These are phyloP conservation scores for Aquilaria yunnanensis DNA, from an alignment of 345 rosid genomes.

Conservation along the genomic window DNA sequence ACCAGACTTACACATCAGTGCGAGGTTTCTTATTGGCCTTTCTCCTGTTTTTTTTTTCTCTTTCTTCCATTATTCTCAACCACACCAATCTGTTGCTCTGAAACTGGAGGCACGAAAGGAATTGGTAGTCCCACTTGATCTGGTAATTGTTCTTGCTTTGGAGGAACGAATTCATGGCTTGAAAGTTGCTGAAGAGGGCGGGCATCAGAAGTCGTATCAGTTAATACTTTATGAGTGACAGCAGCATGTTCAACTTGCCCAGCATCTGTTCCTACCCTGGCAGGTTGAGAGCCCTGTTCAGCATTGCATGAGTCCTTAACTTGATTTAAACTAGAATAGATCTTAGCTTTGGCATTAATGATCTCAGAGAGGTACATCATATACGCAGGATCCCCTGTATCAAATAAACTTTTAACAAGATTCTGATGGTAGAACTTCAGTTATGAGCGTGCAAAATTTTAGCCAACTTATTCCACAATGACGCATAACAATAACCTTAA, in stretches of 20 bases:
- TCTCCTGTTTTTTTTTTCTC: conserved; percentile 18
- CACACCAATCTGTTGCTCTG: conserved; percentile 3
- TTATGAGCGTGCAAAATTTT: no score
- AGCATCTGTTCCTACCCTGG: neutral
- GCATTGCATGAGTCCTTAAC: conserved; percentile 12
- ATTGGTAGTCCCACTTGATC: conserved; percentile 2
- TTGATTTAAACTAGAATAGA: conserved; percentile 19
- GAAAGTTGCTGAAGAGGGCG: conserved; percentile 2
- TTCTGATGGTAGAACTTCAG: no score
- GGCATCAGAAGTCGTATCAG: conserved; percentile 1
- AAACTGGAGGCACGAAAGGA: conserved; percentile 11
- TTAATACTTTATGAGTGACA: conserved; percentile 2
- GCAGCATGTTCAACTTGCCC: conserved; percentile 3
- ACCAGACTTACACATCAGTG: neutral
- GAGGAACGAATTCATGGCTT: conserved; percentile 8
- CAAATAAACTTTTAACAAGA: no score
- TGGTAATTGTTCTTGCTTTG: conserved; percentile 11
- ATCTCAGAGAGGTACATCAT: conserved; percentile 20
- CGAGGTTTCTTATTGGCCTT: conserved; percentile 19
- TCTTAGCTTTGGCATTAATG: conserved; percentile 30
- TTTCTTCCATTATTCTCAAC: conserved; percentile 14
- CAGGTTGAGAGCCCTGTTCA: neutral
- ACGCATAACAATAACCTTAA: no score
- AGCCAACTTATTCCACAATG: no score
- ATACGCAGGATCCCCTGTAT: conserved; percentile 19